phyloP scores from a whole-genome alignment of 345 rosid species.

The Eucalyptus pauciflora region DNA sequence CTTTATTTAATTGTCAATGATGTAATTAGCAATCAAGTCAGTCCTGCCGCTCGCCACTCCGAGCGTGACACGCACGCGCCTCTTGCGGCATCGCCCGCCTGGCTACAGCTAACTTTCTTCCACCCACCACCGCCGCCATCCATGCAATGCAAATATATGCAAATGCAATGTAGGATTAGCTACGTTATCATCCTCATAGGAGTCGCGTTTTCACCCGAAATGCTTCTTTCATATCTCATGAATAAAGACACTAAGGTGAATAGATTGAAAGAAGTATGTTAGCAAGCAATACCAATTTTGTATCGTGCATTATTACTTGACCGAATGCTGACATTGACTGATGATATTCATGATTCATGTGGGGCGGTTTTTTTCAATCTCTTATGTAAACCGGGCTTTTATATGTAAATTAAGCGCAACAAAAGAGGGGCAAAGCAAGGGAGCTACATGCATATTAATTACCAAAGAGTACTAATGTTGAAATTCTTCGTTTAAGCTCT shows the following conservation, averaged over 20 bases:
- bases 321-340: background rate
- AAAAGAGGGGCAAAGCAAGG: background rate
- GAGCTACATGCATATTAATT: background rate
- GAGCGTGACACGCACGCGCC: background rate
- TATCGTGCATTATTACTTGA: background rate
- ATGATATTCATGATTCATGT: background rate
- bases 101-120: background rate
- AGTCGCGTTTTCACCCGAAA: background rate
- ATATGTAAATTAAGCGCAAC: background rate
- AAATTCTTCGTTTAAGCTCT: background rate
- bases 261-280: background rate
- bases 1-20: background rate
- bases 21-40: background rate
- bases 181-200: background rate
- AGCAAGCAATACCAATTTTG: background rate
- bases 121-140: background rate
- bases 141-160: background rate
- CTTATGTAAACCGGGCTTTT: background rate
- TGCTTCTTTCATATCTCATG: background rate
- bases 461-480: background rate
- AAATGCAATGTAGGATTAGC: background rate
- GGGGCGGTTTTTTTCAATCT: background rate
- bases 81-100: background rate
- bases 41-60: background rate
- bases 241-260: background rate